Conservation (phyloP, 148 eudicot genomes). For the Rhododendron simsii region DNA sequence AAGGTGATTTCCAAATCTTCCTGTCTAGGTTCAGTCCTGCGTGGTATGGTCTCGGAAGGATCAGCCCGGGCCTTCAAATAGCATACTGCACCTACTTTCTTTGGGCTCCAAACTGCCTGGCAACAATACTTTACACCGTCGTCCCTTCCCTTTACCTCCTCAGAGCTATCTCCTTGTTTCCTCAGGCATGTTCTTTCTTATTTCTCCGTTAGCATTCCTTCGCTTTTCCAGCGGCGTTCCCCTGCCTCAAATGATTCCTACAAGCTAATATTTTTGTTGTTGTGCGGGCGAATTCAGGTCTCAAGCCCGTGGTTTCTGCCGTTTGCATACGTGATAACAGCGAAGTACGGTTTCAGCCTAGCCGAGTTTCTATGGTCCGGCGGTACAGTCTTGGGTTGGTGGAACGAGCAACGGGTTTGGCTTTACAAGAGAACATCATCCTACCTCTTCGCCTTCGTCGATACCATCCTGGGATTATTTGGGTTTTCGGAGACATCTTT, state of each 20-base stretch:
- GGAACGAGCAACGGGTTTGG: slow-evolving; percentile 94
- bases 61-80: slow-evolving; percentile 40
- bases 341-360: slow-evolving; percentile 33
- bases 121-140: slow-evolving; percentile 45
- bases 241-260: background rate
- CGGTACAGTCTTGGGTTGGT: slow-evolving; percentile 71
- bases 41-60: slow-evolving; percentile 48
- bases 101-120: slow-evolving; percentile 59
- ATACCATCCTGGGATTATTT: slow-evolving; percentile 30
- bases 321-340: slow-evolving; percentile 44
- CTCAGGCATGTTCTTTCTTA: slow-evolving; percentile 43
- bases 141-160: slow-evolving; percentile 72
- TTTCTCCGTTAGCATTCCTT: background rate
- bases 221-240: background rate
- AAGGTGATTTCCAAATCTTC: slow-evolving; percentile 66
- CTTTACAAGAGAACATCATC: slow-evolving; percentile 71
- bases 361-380: slow-evolving; percentile 48
- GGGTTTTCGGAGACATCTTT: slow-evolving; percentile 52
- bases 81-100: slow-evolving; percentile 42
- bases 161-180: slow-evolving; percentile 51
- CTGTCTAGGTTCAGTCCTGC: slow-evolving; percentile 62
- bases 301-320: slow-evolving; percentile 70
- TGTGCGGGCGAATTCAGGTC: slow-evolving; percentile 26
- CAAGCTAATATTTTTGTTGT: background rate
- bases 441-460: slow-evolving; percentile 54